Conservation (phyloP, 2,329 filamentous ascomycete genomes). For the Penicillium thymicola region DNA sequence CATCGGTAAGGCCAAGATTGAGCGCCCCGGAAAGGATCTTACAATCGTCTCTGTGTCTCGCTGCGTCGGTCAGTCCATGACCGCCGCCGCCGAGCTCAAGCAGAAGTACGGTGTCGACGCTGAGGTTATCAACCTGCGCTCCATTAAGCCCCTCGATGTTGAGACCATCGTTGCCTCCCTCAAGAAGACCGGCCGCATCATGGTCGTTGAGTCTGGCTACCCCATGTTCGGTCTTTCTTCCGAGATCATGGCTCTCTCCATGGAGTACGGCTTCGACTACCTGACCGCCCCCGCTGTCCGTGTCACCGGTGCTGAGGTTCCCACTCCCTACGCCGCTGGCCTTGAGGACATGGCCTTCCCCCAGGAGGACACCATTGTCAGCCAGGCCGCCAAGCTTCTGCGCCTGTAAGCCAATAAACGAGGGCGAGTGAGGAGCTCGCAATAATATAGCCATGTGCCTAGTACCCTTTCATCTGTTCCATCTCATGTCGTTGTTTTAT, state of each 20-base stretch:
- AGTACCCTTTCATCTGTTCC: slow-evolving; percentile 32
- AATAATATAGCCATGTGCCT: slow-evolving; percentile 35
- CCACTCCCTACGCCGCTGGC: slow-evolving; percentile 89
- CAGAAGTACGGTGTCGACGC: slow-evolving; percentile 93
- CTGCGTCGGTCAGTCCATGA: slow-evolving; percentile 87
- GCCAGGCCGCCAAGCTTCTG: slow-evolving; percentile 86
- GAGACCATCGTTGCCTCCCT: slow-evolving; percentile 94
- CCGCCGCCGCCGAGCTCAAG: slow-evolving; percentile 87
- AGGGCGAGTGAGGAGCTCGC: slow-evolving; percentile 18
- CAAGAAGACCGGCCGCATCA: slow-evolving; percentile 94
- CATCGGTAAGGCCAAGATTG: slow-evolving; percentile 98
- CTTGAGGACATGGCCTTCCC: slow-evolving; percentile 97
- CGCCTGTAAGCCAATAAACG: slow-evolving; percentile 56
- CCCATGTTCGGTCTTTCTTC: slow-evolving; percentile 89
- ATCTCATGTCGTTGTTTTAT: slow-evolving; percentile 24
- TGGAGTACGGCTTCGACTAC: slow-evolving; percentile 99
- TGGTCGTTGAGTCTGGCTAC: slow-evolving; percentile 93
- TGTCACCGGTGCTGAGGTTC: slow-evolving; percentile 90
- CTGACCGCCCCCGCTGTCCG: slow-evolving; percentile 89
- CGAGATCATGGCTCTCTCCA: slow-evolving; percentile 89
- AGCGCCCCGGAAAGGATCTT: slow-evolving; percentile 91
- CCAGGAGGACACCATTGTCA: slow-evolving; percentile 79
- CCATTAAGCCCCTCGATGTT: slow-evolving; percentile 92
- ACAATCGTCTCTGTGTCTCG: slow-evolving; percentile 94
- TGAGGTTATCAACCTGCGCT: slow-evolving; percentile 97